phyloP scores from a whole-genome alignment of 78 protist species.

The Emiliania huxleyi region DNA sequence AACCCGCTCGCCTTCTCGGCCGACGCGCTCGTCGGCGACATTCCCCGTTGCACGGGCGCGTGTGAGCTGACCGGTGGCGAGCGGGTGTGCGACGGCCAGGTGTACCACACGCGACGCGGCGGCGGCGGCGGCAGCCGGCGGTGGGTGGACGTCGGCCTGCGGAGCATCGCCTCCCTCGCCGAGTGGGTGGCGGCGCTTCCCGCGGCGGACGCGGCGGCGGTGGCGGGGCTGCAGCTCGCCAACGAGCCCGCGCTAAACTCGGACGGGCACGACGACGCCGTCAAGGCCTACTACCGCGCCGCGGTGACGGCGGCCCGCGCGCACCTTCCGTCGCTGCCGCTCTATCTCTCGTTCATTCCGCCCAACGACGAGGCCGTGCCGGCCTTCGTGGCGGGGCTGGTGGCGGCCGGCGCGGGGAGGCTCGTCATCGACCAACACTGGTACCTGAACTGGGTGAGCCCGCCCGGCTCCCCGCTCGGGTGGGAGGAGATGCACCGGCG shows the following conservation, averaged over 20 bases:
- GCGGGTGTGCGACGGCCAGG: background rate
- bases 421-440: background rate
- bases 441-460: background rate
- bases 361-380: background rate
- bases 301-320: background rate
- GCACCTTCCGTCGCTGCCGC: background rate
- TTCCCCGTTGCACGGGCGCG: background rate
- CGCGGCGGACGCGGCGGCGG: background rate
- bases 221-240: background rate
- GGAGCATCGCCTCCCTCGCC: background rate
- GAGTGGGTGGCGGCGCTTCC: background rate
- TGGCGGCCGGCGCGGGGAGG: background rate
- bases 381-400: background rate
- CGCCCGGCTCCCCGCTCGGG: background rate
- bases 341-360: background rate
- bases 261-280: background rate
- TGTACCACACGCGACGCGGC: background rate
- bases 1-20: background rate
- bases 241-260: constrained; percentile 7
- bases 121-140: too few species aligned
- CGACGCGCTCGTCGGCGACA: background rate
- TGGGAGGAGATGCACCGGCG: background rate
- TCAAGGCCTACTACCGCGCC: background rate
- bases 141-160: background rate
- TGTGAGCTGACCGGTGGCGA: too few species aligned